Percentiles rank a stretch among this genome's conserved stretches.
These are phyloP conservation scores for Gaeumannomyces sp. DNA, from an alignment of 2,329 filamentous ascomycete genomes.

Conservation along the genomic window DNA sequence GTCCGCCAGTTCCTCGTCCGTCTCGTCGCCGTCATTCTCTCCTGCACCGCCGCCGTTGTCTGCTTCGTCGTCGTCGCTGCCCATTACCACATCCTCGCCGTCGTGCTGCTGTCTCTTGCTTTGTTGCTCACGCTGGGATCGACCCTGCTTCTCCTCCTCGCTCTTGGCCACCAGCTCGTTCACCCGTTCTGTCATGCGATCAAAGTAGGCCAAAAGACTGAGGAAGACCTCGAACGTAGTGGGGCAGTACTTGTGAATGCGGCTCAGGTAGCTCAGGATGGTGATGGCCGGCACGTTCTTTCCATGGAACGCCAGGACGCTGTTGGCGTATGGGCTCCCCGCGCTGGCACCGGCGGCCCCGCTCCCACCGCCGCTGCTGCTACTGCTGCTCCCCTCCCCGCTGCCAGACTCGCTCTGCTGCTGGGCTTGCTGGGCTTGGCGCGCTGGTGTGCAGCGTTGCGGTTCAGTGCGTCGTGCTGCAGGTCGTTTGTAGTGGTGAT, in stretches of 20 bases:
- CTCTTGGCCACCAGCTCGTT: conserved; percentile 72
- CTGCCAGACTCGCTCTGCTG: conserved; percentile 16
- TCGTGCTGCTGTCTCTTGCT: conserved; percentile 15
- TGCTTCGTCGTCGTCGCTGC: background rate
- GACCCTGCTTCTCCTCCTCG: conserved; percentile 42
- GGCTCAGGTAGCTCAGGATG: conserved; percentile 88
- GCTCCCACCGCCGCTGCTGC: conserved; percentile 20
- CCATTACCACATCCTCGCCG: conserved; percentile 9
- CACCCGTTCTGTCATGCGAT: conserved; percentile 95
- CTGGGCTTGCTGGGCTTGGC: conserved; percentile 37
- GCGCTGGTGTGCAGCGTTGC: conserved; percentile 54
- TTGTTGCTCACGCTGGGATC: too few species aligned
- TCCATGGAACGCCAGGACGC: conserved; percentile 90
- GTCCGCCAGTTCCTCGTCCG: conserved; percentile 45
- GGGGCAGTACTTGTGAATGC: conserved; percentile 98
- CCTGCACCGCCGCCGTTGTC: conserved; percentile 13
- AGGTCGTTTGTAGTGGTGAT: conserved; percentile 95
- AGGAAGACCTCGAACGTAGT: conserved; percentile 98
- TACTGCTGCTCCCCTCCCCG: conserved; percentile 13
- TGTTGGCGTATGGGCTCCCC: conserved; percentile 47
- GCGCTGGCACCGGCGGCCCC: conserved; percentile 52
- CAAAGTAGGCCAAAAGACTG: conserved; percentile 92
- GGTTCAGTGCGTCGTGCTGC: conserved; percentile 86
- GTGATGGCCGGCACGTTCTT: conserved; percentile 98
- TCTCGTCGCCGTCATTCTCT: conserved; percentile 35